Evolutionary conservation across 116 monocot species (phyloP), one percentile per base, ranked within the genome.

Genomic region (Dioscorea cayenensis): DNA sequence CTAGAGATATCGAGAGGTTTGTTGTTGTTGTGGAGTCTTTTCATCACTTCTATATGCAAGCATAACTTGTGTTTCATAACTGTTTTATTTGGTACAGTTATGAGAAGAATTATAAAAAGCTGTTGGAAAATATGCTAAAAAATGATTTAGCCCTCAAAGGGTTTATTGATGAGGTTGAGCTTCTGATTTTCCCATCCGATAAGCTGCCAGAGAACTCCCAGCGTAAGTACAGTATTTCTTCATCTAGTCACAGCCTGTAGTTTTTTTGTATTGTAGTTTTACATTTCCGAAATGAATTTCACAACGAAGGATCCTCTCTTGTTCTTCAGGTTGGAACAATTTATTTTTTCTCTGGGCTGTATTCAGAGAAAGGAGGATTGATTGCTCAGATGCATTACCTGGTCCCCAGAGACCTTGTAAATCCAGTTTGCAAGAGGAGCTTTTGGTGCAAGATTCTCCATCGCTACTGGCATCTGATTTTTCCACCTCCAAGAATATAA

Each of bases 301-400:
- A 21, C 1, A 23, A 27, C 23, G 5, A 23, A 62, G 20, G 62
- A 62, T 17, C 43, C 21, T 68, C 19, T 48, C n/a, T 62, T 66
- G 12, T 43, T 7, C 43, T 83, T 59, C 85, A 94, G 99, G 90
- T 60, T 99, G 99, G 99, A 99, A 99, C 72, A 81, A 70, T 52
- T 75, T 99, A 68, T 84, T 84, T 75, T 97, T 80, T 66, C 87
- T 99, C 11, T 99, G 99, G 99, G 91, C 94, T 66, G 75, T 89
- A 14, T 94, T 99, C 37, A 79, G 81, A 83, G 81, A 61, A 28
- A 85, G 76, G 43, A 85, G 59, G 27, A 66, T 20, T 32, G 70
- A 73, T 66, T 63, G 21, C 48, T 71, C 63, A 17, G 79, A 71
- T 55, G 19, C 58, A 22, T 49, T 73, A 27, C 59, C 74, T 71